phyloP scores from a whole-genome alignment of 495 filamentous ascomycete species.

The Penicillium roqueforti region DNA sequence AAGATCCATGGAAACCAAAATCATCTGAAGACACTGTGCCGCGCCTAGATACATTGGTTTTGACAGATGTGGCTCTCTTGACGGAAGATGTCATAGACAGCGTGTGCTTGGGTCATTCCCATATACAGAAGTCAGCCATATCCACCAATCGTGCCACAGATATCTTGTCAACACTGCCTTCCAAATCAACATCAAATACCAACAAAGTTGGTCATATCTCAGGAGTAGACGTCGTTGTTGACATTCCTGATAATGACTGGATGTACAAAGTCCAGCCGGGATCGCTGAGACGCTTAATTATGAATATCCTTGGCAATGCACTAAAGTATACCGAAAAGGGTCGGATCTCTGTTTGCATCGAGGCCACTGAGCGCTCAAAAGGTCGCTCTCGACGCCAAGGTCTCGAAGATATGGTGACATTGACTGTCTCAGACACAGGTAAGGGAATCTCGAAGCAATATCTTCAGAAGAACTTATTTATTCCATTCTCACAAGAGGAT shows the following conservation, averaged over 20 bases:
- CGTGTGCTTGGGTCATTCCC: conserved; percentile 12
- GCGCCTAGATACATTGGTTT: conserved; percentile 6
- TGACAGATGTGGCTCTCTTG: conserved; percentile 11
- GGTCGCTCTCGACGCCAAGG: conserved; percentile 13
- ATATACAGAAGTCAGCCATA: not conserved
- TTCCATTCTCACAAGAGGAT: conserved; percentile 45
- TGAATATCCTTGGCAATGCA: conserved; percentile 72
- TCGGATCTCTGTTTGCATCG: conserved; percentile 53
- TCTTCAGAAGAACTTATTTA: conserved; percentile 37
- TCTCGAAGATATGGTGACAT: conserved; percentile 31
- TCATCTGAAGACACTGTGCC: not conserved
- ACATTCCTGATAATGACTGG: conserved; percentile 45
- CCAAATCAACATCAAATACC: not conserved
- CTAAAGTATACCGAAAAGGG: conserved; percentile 65
- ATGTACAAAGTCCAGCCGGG: conserved; percentile 57
- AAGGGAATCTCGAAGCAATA: conserved; percentile 45
- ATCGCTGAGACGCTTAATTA: conserved; percentile 59
- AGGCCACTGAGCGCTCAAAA: conserved; percentile 34
- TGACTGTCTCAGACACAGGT: conserved; percentile 42
- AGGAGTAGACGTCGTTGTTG: conserved; percentile 50
- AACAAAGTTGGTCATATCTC: conserved; percentile 34
- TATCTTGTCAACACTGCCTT: not conserved
- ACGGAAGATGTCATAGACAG: conserved; percentile 18
- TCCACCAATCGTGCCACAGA: not conserved
- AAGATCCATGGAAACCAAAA: conserved; percentile 2